phyloP scores from a whole-genome alignment of 192 early-diverging fungal genomes.

The Coemansia sp. region DNA sequence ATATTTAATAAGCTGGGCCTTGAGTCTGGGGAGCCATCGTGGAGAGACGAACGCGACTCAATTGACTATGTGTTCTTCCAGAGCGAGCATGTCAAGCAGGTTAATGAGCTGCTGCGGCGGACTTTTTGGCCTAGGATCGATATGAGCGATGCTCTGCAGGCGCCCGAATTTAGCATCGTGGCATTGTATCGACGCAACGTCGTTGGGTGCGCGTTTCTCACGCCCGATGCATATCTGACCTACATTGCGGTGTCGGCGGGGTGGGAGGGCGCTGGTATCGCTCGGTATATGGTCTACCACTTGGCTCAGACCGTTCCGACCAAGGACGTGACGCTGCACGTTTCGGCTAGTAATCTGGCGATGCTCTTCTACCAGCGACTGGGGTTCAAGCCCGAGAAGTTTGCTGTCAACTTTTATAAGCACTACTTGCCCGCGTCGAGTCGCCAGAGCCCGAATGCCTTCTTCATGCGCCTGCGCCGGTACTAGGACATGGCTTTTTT shows the following conservation, averaged over 20 bases:
- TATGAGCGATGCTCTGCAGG: constrained; percentile 75
- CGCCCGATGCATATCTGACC: constrained; percentile 86
- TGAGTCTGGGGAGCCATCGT: not conserved
- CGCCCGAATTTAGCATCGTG: constrained; percentile 82
- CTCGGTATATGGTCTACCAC: constrained; percentile 80
- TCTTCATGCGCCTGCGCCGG: constrained; percentile 77
- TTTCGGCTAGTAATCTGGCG: constrained; percentile 87
- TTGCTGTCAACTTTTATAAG: constrained; percentile 87
- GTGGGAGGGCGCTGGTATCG: constrained; percentile 84
- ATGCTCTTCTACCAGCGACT: constrained; percentile 92
- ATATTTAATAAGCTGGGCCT: constrained; percentile 20
- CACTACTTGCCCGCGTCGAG: constrained; percentile 78
- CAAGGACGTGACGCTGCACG: constrained; percentile 89
- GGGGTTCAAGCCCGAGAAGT: constrained; percentile 94
- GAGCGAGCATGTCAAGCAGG: constrained; percentile 62
- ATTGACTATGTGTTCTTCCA: constrained; percentile 85
- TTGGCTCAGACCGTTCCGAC: constrained; percentile 70
- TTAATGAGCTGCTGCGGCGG: constrained; percentile 70
- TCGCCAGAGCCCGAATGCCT: constrained; percentile 77
- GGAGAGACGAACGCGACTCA: constrained; percentile 28
- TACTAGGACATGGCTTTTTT: constrained; percentile 31
- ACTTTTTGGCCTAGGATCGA: constrained; percentile 92
- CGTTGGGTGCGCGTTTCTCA: constrained; percentile 89
- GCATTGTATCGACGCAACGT: constrained; percentile 77
- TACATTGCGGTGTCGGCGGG: constrained; percentile 82